These are phyloP conservation scores for Trichosporon ovoides DNA, from an alignment of 1,284 basidiomycete species.

Conservation along the genomic window DNA sequence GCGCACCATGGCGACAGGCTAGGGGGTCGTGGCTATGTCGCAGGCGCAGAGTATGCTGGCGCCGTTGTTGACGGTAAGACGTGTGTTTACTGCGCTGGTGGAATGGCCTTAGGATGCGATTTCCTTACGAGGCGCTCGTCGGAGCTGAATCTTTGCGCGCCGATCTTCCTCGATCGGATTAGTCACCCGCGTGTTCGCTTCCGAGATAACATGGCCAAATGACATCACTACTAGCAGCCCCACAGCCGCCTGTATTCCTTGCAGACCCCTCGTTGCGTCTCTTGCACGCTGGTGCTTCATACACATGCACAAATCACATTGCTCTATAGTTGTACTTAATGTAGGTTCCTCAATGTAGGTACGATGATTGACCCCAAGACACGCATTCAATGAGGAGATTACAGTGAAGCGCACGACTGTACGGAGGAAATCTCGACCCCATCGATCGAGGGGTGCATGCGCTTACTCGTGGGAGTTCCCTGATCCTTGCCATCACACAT, in stretches of 20 bases:
- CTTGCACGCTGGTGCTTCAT: no score
- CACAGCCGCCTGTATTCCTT: no score
- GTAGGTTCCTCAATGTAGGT: not conserved
- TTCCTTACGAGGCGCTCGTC: not conserved
- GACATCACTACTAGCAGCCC: not conserved
- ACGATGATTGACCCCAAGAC: not conserved
- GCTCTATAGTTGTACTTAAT: not conserved
- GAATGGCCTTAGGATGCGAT: not conserved
- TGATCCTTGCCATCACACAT: not conserved
- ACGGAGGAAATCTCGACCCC: no score
- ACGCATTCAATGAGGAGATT: not conserved
- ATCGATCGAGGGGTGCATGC: no score
- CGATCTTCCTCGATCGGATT: not conserved
- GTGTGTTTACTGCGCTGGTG: not conserved
- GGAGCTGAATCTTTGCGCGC: not conserved
- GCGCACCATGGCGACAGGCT: slow-evolving; percentile 43
- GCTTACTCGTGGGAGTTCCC: no score
- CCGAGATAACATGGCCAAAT: not conserved
- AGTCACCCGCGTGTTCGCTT: not conserved
- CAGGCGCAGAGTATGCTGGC: no score
- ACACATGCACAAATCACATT: slow-evolving; percentile 2
- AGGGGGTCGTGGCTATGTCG: not conserved
- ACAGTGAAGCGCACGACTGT: not conserved
- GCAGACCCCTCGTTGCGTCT: no score
- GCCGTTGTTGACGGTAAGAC: no score